Evolutionary conservation across 495 filamentous ascomycete genomes (phyloP).

Genomic region (Jackrogersella minutella): DNA sequence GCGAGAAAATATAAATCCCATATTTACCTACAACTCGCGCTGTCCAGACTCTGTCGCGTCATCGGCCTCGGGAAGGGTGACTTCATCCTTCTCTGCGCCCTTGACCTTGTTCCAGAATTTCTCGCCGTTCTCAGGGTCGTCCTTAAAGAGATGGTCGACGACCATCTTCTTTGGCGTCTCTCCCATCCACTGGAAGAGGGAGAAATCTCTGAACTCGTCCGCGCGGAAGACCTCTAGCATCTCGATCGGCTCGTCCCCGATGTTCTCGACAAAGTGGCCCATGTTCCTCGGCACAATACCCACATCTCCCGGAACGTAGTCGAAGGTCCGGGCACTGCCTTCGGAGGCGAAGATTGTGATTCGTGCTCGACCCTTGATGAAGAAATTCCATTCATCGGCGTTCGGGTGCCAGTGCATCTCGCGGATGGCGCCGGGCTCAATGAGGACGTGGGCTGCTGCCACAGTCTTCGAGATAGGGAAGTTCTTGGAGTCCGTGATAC

Average conservation of each 20-base stretch:
- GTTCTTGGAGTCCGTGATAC: slow-evolving; percentile 71
- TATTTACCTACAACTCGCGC: slow-evolving; percentile 34
- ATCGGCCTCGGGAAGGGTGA: slow-evolving; percentile 41
- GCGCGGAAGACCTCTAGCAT: slow-evolving; percentile 67
- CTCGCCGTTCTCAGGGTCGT: slow-evolving; percentile 60
- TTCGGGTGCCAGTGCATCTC: slow-evolving; percentile 70
- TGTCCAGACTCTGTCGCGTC: slow-evolving; percentile 4
- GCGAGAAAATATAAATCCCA: background rate
- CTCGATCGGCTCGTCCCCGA: slow-evolving; percentile 66
- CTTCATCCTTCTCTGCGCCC: slow-evolving; percentile 58
- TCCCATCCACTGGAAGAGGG: slow-evolving; percentile 73
- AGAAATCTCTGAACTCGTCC: slow-evolving; percentile 68
- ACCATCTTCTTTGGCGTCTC: slow-evolving; percentile 70
- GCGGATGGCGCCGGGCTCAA: slow-evolving; percentile 64
- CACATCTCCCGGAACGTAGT: slow-evolving; percentile 63
- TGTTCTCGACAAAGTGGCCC: slow-evolving; percentile 71
- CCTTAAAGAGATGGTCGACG: slow-evolving; percentile 66
- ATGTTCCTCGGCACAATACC: slow-evolving; percentile 68
- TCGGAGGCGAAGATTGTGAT: slow-evolving; percentile 61
- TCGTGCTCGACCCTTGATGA: slow-evolving; percentile 59
- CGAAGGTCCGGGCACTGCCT: slow-evolving; percentile 57
- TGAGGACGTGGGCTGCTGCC: slow-evolving; percentile 66
- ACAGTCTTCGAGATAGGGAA: slow-evolving; percentile 71
- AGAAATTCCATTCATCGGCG: slow-evolving; percentile 66
- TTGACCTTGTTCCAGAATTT: slow-evolving; percentile 65